These are phyloP conservation scores for Calonectria hawksworthii DNA, from an alignment of 2,329 filamentous ascomycete species.

Conservation along the genomic window DNA sequence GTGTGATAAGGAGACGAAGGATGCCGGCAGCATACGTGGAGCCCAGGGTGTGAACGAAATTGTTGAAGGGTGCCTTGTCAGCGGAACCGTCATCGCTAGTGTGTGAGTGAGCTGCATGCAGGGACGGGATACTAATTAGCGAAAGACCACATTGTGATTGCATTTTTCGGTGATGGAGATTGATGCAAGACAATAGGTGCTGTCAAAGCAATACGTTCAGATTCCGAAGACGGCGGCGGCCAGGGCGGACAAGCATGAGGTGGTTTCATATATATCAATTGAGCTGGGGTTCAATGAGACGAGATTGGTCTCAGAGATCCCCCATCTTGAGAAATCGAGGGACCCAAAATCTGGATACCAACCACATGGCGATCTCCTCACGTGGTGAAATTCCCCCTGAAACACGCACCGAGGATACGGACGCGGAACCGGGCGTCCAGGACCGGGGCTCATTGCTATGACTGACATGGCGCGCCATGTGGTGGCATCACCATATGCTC, in stretches of 20 bases:
- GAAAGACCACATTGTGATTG: constrained; percentile 23
- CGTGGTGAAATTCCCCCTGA: constrained; percentile 36
- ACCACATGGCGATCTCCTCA: constrained; percentile 36
- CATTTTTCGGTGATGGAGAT: constrained; percentile 28
- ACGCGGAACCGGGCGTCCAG: constrained; percentile 29
- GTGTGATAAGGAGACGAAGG: constrained; percentile 21
- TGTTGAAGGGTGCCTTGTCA: constrained; percentile 20
- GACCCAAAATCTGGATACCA: constrained; percentile 38
- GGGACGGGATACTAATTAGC: constrained; percentile 22
- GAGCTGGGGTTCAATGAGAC: constrained; percentile 29
- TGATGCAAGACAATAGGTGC: constrained; percentile 23
- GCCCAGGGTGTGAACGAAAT: constrained; percentile 13
- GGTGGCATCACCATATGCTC: constrained; percentile 33
- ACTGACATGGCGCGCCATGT: constrained; percentile 30
- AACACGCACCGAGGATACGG: constrained; percentile 40
- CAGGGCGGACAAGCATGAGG: background rate
- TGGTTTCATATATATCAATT: constrained; percentile 22
- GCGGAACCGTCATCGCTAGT: constrained; percentile 21
- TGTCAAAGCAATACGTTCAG: constrained; percentile 26
- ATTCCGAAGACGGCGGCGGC: background rate
- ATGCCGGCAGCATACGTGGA: constrained; percentile 1
- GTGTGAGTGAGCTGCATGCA: constrained; percentile 20
- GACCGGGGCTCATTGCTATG: constrained; percentile 20
- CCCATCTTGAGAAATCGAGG: constrained; percentile 18
- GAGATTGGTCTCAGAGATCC: constrained; percentile 30